Conservation (phyloP, 805 yeast species). For the Lachancea waltii region DNA sequence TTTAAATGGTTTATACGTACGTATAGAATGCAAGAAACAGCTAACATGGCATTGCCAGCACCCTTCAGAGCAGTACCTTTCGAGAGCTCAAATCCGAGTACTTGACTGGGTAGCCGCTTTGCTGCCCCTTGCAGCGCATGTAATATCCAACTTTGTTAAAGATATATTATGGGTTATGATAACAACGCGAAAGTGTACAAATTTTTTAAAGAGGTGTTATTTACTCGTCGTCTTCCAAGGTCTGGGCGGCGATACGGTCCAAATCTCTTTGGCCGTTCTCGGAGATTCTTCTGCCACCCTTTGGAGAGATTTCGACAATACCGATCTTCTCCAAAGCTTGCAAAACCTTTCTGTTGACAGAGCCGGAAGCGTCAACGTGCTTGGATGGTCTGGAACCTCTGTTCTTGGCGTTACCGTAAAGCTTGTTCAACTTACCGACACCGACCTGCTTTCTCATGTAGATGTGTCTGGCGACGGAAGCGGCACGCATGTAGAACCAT, state of each 20-base stretch:
- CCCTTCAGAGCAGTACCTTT: too few relatives aligned
- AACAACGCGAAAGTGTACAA: conserved; percentile 17
- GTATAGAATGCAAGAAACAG: neutral
- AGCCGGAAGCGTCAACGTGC: conserved; percentile 99
- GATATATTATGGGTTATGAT: neutral
- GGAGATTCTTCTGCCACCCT: conserved; percentile 99
- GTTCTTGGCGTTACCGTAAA: conserved; percentile 98
- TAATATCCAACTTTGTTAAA: conserved; percentile 7
- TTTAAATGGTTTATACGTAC: neutral
- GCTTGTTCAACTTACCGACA: conserved; percentile 98
- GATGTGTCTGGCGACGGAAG: conserved; percentile 99
- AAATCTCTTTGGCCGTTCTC: conserved; percentile 99
- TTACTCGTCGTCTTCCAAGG: conserved; percentile 82
- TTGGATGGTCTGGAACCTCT: conserved; percentile 98
- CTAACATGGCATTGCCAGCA: too few relatives aligned
- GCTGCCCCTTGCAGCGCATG: neutral
- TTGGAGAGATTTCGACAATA: conserved; percentile 90
- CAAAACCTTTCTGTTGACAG: conserved; percentile 96
- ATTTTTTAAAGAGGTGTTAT: conserved; percentile 10
- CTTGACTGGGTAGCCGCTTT: neutral
- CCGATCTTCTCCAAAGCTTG: conserved; percentile 98
- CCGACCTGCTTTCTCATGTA: conserved; percentile 99
- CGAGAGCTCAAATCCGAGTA: neutral
- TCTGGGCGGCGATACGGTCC: conserved; percentile 99
- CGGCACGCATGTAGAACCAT: conserved; percentile 99